Percentiles rank a stretch among this genome's conserved stretches.
phyloP scores from a whole-genome alignment of 2,329 filamentous ascomycete genomes.

The Cercospora janseana region DNA sequence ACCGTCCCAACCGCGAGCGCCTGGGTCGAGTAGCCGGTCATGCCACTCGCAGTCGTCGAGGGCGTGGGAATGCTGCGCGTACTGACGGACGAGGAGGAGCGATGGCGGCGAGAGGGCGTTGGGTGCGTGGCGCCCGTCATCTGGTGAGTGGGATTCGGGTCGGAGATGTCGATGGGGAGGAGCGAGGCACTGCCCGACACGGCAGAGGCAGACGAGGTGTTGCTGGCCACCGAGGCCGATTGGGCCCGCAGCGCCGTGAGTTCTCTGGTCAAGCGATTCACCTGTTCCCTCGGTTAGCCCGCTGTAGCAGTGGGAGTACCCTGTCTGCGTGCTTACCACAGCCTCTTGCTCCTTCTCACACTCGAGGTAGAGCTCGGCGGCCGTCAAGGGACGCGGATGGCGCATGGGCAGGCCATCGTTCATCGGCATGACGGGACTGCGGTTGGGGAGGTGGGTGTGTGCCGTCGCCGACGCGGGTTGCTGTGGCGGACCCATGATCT shows the following conservation, averaged over 20 bases:
- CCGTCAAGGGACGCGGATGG: constrained; percentile 82
- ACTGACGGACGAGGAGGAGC: constrained; percentile 35
- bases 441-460: constrained; percentile 14
- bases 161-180: constrained; percentile 46
- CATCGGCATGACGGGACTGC: constrained; percentile 27
- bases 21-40: constrained; percentile 23
- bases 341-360: constrained; percentile 95
- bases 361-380: constrained; percentile 82
- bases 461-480: constrained; percentile 26
- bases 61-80: constrained; percentile 31
- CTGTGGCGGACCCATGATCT: constrained; percentile 30
- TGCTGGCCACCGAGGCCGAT: constrained; percentile 62
- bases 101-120: constrained; percentile 54
- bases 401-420: constrained; percentile 60
- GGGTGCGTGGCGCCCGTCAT: constrained; percentile 52
- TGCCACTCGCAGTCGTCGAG: constrained; percentile 24
- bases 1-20: constrained; percentile 27
- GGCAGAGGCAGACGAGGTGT: constrained; percentile 50
- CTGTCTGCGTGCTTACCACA: constrained; percentile 58
- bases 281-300: constrained; percentile 49
- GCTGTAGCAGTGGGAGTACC: neutral
- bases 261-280: constrained; percentile 90
- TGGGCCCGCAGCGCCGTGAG: constrained; percentile 74
- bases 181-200: constrained; percentile 50
- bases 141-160: constrained; percentile 47